A percentile compares a stretch with the other conserved stretches of the same genome.
Evolutionary conservation across 805 yeast genomes (phyloP).

Genomic region (Sugiyamaella marilandica): DNA sequence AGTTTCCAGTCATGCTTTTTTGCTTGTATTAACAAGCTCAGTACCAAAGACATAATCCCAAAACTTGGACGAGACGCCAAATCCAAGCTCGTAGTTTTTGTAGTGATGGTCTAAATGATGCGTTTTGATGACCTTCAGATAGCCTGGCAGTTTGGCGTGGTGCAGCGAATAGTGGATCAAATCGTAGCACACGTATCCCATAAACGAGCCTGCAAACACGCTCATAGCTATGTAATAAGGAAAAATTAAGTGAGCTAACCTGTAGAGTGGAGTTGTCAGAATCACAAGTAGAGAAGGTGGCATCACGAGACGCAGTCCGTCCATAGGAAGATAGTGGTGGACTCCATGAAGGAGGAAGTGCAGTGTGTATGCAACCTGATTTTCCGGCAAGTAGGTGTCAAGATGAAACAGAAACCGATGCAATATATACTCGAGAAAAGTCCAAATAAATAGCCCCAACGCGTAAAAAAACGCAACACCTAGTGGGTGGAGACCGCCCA

Average conservation of each 20-base stretch:
- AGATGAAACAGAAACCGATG: conserved; percentile 94
- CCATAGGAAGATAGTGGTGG: conserved; percentile 98
- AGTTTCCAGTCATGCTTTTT: conserved; percentile 6
- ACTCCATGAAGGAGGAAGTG: conserved; percentile 94
- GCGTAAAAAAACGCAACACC: conserved; percentile 56
- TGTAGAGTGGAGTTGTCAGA: conserved; percentile 76
- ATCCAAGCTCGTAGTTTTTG: conserved; percentile 93
- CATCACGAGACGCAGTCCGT: conserved; percentile 83
- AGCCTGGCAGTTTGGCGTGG: conserved; percentile 76
- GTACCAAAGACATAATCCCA: conserved; percentile 95
- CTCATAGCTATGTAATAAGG: conserved; percentile 85
- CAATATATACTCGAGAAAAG: conserved; percentile 77
- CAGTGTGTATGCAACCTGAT: conserved; percentile 64
- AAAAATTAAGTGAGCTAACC: conserved; percentile 65
- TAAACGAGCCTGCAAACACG: conserved; percentile 92
- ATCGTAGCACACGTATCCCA: conserved; percentile 91
- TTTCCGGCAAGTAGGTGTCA: conserved; percentile 80
- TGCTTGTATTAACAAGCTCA: conserved; percentile 44
- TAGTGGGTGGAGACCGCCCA: conserved; percentile 42
- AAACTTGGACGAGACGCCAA: conserved; percentile 89
- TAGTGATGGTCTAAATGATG: conserved; percentile 97
- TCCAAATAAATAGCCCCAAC: conserved; percentile 89
- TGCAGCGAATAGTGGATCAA: conserved; percentile 92
- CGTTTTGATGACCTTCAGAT: conserved; percentile 72
- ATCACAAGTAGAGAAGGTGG: conserved; percentile 83